Percentiles rank a stretch among this genome's conserved stretches.
These are phyloP conservation scores for Leptoxyphium fumago DNA, from an alignment of 2,329 filamentous ascomycete species.

Conservation along the genomic window DNA sequence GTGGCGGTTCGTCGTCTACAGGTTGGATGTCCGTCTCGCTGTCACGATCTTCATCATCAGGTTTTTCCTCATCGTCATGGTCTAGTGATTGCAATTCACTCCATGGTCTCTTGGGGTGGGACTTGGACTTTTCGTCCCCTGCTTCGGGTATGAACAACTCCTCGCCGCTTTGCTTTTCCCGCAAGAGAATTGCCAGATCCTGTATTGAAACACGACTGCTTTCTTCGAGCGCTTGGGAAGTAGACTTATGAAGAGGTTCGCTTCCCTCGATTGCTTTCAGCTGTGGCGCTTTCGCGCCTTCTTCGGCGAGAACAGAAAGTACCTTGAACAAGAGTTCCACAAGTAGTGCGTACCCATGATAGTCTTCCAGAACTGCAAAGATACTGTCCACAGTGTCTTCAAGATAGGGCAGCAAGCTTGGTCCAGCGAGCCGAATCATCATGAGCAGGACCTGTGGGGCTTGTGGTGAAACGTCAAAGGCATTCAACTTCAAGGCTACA, in stretches of 20 bases:
- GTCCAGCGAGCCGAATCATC: constrained; percentile 82
- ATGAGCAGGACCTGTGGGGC: constrained; percentile 82
- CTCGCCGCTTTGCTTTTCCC: neutral
- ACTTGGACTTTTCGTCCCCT: constrained; percentile 20
- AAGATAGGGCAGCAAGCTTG: constrained; percentile 67
- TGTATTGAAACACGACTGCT: neutral
- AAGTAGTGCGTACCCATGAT: constrained; percentile 78
- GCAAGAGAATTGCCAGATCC: neutral
- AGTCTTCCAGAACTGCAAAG: constrained; percentile 85
- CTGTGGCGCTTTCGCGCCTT: constrained; percentile 49
- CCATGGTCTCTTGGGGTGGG: constrained; percentile 18
- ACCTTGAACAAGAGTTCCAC: constrained; percentile 78
- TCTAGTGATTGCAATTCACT: constrained; percentile 12
- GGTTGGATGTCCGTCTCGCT: constrained; percentile 15
- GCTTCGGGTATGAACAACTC: constrained; percentile 6
- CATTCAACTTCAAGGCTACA: constrained; percentile 74
- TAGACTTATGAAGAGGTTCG: constrained; percentile 10
- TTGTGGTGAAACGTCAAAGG: constrained; percentile 81
- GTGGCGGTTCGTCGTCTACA: constrained; percentile 15
- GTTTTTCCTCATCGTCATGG: constrained; percentile 21
- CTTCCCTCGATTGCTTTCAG: constrained; percentile 27
- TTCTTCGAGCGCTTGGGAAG: constrained; percentile 30
- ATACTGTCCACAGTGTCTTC: constrained; percentile 86
- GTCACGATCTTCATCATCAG: constrained; percentile 8
- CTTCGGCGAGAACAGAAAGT: constrained; percentile 66